Evolutionary conservation across 805 yeast species (phyloP), one percentile per base, ranked within the genome.

Genomic region (Metschnikowia koreensis): DNA sequence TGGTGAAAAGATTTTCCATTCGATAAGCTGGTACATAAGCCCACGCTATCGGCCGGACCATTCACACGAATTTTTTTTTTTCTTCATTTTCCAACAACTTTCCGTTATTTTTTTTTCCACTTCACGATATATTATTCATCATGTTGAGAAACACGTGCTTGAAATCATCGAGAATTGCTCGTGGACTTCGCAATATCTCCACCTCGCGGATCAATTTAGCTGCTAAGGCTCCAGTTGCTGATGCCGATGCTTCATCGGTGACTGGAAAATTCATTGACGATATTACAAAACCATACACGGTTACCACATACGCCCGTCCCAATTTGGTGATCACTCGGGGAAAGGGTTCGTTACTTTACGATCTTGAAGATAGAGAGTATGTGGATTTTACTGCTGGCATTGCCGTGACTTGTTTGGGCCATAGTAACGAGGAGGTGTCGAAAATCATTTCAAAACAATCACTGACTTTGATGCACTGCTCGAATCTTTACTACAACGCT

Each of bases 371-470:
- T 54, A 77, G 82, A 38, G 79, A 86, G 65, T 94, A 86, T 64
- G 77, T 94, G 46, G 99, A 94, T 66, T 93, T 94, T 70, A 85
- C 93, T 1, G 91, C 97, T 1, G 99, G 99, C 48, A 93, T 94
- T 59, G 98, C 99, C 0, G 99, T 94, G 13, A 93, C 97, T n/a
- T 86, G 89, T 0, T 74, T 94, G 56, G 99, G 99, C 2, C 98
- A 94, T 65, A 75, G 91, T 27, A 80, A 94, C 60, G 82, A 84
- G 4, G 86, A 83, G 55, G 79, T 94, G 37, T 80, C 96, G 7
- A 73, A 86, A 49, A 81, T 94, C 54, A 66, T 91, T 55, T 68
- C 71, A 51, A 86, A 87, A 41, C 99, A 94, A 71, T 82, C 91
- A 1, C 66, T 67, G 33, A 83, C 84, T 9, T 74, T 93, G 59